phyloP scores from a whole-genome alignment of 1,284 basidiomycete genomes.

The Sutorius eximius region DNA sequence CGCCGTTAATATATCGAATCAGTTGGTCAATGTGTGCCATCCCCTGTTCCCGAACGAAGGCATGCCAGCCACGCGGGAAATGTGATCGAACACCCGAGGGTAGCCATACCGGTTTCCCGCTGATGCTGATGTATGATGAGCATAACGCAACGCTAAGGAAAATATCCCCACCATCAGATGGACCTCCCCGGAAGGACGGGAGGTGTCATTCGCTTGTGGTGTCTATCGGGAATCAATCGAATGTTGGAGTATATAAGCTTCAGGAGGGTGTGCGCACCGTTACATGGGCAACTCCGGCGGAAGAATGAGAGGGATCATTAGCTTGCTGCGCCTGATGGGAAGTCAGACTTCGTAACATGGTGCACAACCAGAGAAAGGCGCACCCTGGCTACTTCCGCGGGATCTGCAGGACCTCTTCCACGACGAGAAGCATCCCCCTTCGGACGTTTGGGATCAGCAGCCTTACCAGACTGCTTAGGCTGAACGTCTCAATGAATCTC shows the following conservation, averaged over 20 bases:
- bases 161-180: background rate
- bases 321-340: background rate
- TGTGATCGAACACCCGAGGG: background rate
- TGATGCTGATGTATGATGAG: background rate
- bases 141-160: background rate
- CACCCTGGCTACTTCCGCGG: background rate
- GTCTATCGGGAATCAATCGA: background rate
- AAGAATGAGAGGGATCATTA: background rate
- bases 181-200: background rate
- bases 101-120: background rate
- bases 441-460: no score
- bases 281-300: background rate
- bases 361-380: background rate
- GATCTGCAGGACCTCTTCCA: background rate
- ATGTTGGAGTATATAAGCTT: background rate
- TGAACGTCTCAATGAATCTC: background rate
- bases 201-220: background rate
- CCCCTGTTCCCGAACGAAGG: background rate
- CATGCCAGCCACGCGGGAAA: background rate
- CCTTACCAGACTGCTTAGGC: background rate
- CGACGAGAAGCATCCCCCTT: background rate
- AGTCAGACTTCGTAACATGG: background rate
- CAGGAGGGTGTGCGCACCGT: background rate
- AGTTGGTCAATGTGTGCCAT: background rate
- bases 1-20: background rate